Conservation (phyloP, 441 rosid genomes). For the Arabidopsis lyrata region DNA sequence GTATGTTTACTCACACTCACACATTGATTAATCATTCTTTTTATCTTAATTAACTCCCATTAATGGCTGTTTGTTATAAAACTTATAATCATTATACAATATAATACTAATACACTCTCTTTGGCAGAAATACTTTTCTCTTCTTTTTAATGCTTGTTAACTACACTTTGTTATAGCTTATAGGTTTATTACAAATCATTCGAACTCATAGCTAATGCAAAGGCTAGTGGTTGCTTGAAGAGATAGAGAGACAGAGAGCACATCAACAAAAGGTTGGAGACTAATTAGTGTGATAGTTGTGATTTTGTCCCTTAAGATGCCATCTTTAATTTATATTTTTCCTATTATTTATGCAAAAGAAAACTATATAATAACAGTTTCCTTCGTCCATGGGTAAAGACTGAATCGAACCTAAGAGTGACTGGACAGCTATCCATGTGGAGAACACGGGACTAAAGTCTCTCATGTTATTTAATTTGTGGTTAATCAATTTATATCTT, state of each 20-base stretch:
- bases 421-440: slow-evolving; percentile 32
- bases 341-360: background rate
- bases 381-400: background rate
- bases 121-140: slow-evolving; percentile 18
- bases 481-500: background rate
- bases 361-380: background rate
- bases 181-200: background rate
- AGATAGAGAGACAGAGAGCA: background rate
- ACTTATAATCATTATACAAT: slow-evolving; percentile 4
- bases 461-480: background rate
- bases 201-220: background rate
- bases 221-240: background rate
- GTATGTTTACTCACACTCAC: slow-evolving; percentile 16
- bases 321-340: background rate
- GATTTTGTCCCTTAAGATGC: background rate
- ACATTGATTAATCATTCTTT: slow-evolving; percentile 11
- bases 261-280: background rate
- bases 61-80: slow-evolving; percentile 21
- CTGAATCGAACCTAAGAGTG: slow-evolving; percentile 9
- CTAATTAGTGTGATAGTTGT: background rate
- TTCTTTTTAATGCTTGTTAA: background rate
- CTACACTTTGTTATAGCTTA: background rate
- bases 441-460: background rate
- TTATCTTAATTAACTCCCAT: background rate
- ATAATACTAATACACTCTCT: background rate